A percentile compares a stretch with the other conserved stretches of the same genome.
Conservation (phyloP, 2,329 filamentous ascomycete species). For the Acarospora socialis region DNA sequence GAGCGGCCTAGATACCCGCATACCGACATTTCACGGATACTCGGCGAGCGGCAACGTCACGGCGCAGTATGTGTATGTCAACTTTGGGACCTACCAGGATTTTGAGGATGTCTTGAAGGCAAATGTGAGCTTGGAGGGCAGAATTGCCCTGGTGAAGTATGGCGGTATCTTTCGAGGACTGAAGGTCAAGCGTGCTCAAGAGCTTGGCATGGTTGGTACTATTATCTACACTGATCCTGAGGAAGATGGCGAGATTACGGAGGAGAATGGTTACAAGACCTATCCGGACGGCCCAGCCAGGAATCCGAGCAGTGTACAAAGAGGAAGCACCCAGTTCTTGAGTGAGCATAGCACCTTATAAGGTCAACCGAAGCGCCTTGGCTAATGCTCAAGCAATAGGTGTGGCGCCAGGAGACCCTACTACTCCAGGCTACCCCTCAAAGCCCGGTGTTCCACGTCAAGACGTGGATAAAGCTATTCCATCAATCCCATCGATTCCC, state of each 20-base stretch:
- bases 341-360: constrained; percentile 38
- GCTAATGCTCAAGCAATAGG: constrained; percentile 25
- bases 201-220: constrained; percentile 75
- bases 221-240: constrained; percentile 81
- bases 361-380: constrained; percentile 2
- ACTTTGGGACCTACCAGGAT: constrained; percentile 77
- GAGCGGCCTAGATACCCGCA: constrained; percentile 52
- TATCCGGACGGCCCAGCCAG: constrained; percentile 82
- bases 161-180: constrained; percentile 76
- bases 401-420: constrained; percentile 57
- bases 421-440: constrained; percentile 85
- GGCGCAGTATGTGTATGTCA: constrained; percentile 72
- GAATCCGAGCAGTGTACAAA: constrained; percentile 76
- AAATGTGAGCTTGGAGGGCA: constrained; percentile 63
- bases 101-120: constrained; percentile 67
- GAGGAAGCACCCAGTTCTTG: constrained; percentile 73
- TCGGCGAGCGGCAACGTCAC: constrained; percentile 88
- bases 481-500: constrained; percentile 78
- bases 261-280: constrained; percentile 60
- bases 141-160: constrained; percentile 78
- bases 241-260: constrained; percentile 70
- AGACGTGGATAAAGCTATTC: constrained; percentile 54
- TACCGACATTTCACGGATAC: constrained; percentile 91
- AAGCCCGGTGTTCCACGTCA: constrained; percentile 73
- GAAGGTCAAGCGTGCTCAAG: constrained; percentile 84